A percentile compares a stretch with the other conserved stretches of the same genome.
These are phyloP conservation scores for Moesziomyces antarcticus DNA, from an alignment of 1,284 basidiomycete species.

Conservation along the genomic window DNA sequence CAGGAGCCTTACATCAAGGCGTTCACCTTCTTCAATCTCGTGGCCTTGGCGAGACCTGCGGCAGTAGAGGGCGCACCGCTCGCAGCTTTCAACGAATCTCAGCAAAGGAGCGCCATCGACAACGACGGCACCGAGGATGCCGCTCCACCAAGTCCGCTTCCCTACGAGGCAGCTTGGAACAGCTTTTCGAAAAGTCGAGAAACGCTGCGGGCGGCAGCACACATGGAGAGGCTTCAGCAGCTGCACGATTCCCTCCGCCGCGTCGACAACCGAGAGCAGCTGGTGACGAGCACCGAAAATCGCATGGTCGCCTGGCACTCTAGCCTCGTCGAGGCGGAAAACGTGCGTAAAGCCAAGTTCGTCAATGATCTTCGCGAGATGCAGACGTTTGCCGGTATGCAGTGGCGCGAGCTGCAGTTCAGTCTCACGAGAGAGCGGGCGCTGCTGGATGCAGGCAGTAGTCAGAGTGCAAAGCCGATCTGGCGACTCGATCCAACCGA, in stretches of 20 bases:
- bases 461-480: slow-evolving; percentile 8
- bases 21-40: slow-evolving; percentile 44
- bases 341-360: slow-evolving; percentile 41
- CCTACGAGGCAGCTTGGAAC: slow-evolving; percentile 38
- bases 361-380: slow-evolving; percentile 58
- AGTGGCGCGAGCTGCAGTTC: slow-evolving; percentile 46
- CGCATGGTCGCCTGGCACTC: slow-evolving; percentile 57
- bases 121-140: background rate
- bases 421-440: slow-evolving; percentile 45
- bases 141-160: background rate
- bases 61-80: slow-evolving; percentile 36
- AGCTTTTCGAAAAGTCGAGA: slow-evolving; percentile 47
- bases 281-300: slow-evolving; percentile 40
- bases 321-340: slow-evolving; percentile 42
- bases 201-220: slow-evolving; percentile 48
- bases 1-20: slow-evolving; percentile 19
- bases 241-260: slow-evolving; percentile 44
- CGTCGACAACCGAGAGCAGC: slow-evolving; percentile 39
- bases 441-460: slow-evolving; percentile 19
- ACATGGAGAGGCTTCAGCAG: slow-evolving; percentile 53
- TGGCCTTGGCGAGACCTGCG: slow-evolving; percentile 36
- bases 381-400: slow-evolving; percentile 34
- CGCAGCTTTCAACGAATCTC: slow-evolving; percentile 20
- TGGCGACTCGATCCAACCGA: slow-evolving; percentile 65
- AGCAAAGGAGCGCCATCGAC: slow-evolving; percentile 9